A percentile compares a stretch with the other conserved stretches of the same genome.
phyloP scores from a whole-genome alignment of 2,329 filamentous ascomycete genomes.

The Epichloe typhina region DNA sequence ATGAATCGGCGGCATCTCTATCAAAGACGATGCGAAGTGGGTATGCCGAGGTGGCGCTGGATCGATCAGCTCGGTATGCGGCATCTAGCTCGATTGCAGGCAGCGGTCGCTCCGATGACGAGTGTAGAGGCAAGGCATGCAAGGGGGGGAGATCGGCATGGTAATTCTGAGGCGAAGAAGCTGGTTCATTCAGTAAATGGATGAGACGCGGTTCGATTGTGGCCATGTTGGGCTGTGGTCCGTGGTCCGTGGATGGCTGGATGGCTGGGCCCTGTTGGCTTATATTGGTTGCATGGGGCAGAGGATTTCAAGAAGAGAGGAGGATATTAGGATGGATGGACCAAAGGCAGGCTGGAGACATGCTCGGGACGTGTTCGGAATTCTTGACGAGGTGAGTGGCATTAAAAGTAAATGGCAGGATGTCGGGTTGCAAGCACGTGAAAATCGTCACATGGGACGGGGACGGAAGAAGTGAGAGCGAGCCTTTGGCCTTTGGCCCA shows the following conservation, averaged over 20 bases:
- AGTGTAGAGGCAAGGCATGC: conserved; percentile 31
- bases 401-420: not conserved
- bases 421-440: conserved; percentile 6
- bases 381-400: conserved; percentile 3
- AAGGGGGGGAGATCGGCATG: conserved; percentile 46
- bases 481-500: too few relatives aligned
- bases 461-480: not conserved
- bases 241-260: conserved; percentile 16
- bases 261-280: not conserved
- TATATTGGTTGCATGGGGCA: conserved; percentile 3
- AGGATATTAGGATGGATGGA: conserved; percentile 2
- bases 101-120: conserved; percentile 31
- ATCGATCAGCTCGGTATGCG: conserved; percentile 26
- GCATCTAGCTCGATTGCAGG: conserved; percentile 40
- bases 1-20: conserved; percentile 19
- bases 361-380: conserved; percentile 6
- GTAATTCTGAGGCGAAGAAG: conserved; percentile 30
- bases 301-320: not conserved
- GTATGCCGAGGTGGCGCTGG: conserved; percentile 15
- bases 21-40: conserved; percentile 30
- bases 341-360: not conserved
- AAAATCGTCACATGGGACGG: conserved; percentile 6
- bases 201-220: conserved; percentile 57
- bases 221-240: conserved; percentile 34
- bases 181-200: conserved; percentile 47